A percentile compares a stretch with the other conserved stretches of the same genome.
phyloP scores from a whole-genome alignment of 208 protist species.

The Crithidia sp. region DNA sequence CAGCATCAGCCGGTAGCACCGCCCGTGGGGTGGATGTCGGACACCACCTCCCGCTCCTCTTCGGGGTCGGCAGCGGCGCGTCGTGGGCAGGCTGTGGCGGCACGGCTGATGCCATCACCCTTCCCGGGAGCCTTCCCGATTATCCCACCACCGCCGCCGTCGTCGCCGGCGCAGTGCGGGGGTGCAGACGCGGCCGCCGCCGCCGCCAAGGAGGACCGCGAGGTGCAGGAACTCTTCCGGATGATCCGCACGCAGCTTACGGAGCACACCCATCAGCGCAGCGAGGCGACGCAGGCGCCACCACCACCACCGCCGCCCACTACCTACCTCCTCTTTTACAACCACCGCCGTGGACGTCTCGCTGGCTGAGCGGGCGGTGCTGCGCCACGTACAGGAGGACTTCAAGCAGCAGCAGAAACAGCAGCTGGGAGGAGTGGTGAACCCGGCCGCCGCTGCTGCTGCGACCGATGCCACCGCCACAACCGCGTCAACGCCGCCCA shows the following conservation, averaged over 20 bases:
- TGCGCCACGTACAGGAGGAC: slow-evolving; percentile 55
- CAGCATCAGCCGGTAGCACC: slow-evolving; percentile 36
- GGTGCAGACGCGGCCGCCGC: slow-evolving; percentile 2
- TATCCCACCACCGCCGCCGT: slow-evolving; percentile 34
- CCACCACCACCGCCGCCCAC: neutral
- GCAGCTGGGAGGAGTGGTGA: slow-evolving; percentile 1
- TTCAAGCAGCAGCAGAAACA: slow-evolving; percentile 42
- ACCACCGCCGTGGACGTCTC: slow-evolving; percentile 44
- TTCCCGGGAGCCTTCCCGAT: slow-evolving; percentile 50
- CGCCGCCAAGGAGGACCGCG: slow-evolving; percentile 33
- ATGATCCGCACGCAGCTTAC: slow-evolving; percentile 34
- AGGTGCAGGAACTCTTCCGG: slow-evolving; percentile 50
- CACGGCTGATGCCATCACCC: slow-evolving; percentile 33
- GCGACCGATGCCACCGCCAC: slow-evolving; percentile 6
- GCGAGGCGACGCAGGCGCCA: neutral
- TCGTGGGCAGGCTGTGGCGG: slow-evolving; percentile 13
- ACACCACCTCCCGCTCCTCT: neutral
- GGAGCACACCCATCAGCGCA: neutral
- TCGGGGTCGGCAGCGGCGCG: slow-evolving; percentile 1
- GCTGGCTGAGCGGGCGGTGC: slow-evolving; percentile 50
- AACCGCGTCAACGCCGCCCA: slow-evolving; percentile 28
- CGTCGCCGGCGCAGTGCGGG: neutral
- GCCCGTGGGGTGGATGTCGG: slow-evolving; percentile 20
- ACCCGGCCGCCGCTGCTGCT: neutral
- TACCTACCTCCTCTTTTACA: slow-evolving; percentile 3